Evolutionary conservation across 2,329 filamentous ascomycete species (phyloP), one percentile per base, ranked within the genome.

Genomic region (Emergomyces africanus): DNA sequence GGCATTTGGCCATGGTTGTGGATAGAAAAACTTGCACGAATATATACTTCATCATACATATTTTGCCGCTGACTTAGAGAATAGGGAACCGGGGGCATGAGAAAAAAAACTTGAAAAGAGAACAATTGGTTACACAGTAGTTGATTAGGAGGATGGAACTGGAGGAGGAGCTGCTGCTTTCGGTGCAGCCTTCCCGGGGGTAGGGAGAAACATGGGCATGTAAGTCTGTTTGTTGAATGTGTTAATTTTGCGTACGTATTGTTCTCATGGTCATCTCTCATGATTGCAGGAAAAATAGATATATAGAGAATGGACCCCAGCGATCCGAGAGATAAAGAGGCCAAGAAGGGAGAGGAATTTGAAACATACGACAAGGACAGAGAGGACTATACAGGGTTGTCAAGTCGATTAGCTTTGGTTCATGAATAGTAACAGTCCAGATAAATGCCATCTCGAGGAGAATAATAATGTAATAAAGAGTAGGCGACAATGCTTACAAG

Each of bases 121-220:
- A 14, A 44, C 3, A 23, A 44, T 44, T n/a, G 12, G 49, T 51
- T 51, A 51, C 20, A 54, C 39, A 12, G 33, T 18, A 15, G n/a
- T 14, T 1, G 10, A 33, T 42, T 44, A 55, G 10, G 54, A 20
- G 39, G 54, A 74, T 59, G 74, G 78, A 48, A 72, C 74, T 35
- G 79, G 76, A 61, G 78, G 69, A 35, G 80, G 74, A 33, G 78
- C 74, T 62, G 78, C 74, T 44, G 80, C 79, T 25, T 66, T 63
- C 56, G 63, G 63, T 54, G 64, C 65, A 20, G 61, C 61, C 39
- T 57, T 70, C 35, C 74, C 70, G 51, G 77, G 70, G 14, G 83
- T 81, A 55, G 84, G 84, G 59, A 87, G 69, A 71, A 87, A 85
- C 57, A 87, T 74, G 18, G 83, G 83, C 71, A 87, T 79, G 66